Evolutionary conservation across 768 basidiomycete genomes (phyloP), one percentile per base, ranked within the genome.

Genomic region (Russula sp.): DNA sequence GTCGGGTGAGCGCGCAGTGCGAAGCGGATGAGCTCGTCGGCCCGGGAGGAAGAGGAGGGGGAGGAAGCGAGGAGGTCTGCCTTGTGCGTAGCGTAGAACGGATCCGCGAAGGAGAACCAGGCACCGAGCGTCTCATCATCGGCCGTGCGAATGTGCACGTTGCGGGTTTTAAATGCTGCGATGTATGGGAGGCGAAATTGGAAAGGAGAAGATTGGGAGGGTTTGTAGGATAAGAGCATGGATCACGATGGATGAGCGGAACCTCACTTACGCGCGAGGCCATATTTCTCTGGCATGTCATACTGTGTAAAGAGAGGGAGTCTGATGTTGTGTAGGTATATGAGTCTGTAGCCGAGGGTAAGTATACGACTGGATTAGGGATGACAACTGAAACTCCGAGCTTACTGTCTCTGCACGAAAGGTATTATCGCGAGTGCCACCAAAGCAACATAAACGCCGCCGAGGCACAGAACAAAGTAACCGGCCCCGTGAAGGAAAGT

Each of bases 61-160:
- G 70, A 0, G 80, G 74, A 0, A 72, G 72, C 36, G 74, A 72
- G 9, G 75, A 74, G 53, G 79, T 81, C 49, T 0, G 55, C 49
- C 18, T 51, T 57, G 36, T 58, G 56, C 0, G 56, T 9, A 8
- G 43, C 29, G 71, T 88, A 89, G 67, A 80, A 80, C 1, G 75
- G 68, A 55, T 92, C 85, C 0, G 89, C 82, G 6, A 93, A 77
- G 46, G 88, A 74, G 71, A 91, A 90, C 92, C 92, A 94, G n/a
- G 92, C 88, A 14, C 95, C 95, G 43, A 98, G 71, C 0, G 79
- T 80, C 60, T 87, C 81, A 60, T 90, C 88, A 71, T 98, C 95
- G 0, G 82, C 69, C 0, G 93, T 93, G 14, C 75, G 72, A 8
- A 97, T 75, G 58, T 81, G 75, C 50, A 93, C 70, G 68, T 94